Evolutionary conservation across 805 yeast species (phyloP).

Genomic region (Candida taoyuanica): DNA sequence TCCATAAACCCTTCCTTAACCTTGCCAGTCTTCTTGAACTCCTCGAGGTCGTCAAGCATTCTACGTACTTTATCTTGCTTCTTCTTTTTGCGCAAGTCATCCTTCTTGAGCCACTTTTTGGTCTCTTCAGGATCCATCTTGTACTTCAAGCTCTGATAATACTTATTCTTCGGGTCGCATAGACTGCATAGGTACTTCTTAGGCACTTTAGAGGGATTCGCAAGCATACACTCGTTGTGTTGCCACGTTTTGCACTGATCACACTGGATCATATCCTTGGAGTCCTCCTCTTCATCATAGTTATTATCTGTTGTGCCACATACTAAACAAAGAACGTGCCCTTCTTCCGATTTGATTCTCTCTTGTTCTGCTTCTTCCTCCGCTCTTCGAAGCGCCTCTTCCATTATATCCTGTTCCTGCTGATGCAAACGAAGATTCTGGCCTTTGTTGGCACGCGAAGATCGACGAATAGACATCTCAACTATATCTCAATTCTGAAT

Average conservation of each 20-base stretch:
- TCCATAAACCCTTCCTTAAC: slow-evolving; percentile 41
- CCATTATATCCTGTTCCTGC: slow-evolving; percentile 25
- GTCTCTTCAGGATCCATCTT: slow-evolving; percentile 27
- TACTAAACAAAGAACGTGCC: slow-evolving; percentile 49
- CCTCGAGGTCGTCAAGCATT: slow-evolving; percentile 9
- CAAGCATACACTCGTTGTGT: slow-evolving; percentile 59
- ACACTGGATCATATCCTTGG: slow-evolving; percentile 57
- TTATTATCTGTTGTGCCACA: slow-evolving; percentile 58
- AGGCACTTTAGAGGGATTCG: slow-evolving; percentile 37
- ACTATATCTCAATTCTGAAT: background rate
- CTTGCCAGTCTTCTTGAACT: slow-evolving; percentile 8
- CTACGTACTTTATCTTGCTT: slow-evolving; percentile 6
- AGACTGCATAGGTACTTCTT: slow-evolving; percentile 48
- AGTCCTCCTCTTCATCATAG: slow-evolving; percentile 53
- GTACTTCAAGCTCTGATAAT: slow-evolving; percentile 32
- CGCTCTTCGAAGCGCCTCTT: slow-evolving; percentile 24
- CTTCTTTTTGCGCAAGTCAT: slow-evolving; percentile 8
- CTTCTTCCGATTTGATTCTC: slow-evolving; percentile 21
- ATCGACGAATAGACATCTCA: slow-evolving; percentile 32
- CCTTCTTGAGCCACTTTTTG: slow-evolving; percentile 13
- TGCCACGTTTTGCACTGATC: slow-evolving; percentile 69
- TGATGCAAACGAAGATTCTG: slow-evolving; percentile 29
- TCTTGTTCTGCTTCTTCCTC: slow-evolving; percentile 15
- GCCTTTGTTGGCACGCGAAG: slow-evolving; percentile 41
- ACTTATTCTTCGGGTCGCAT: slow-evolving; percentile 38